phyloP scores from a whole-genome alignment of 2,329 filamentous ascomycete species.

The Penicillium sp. region DNA sequence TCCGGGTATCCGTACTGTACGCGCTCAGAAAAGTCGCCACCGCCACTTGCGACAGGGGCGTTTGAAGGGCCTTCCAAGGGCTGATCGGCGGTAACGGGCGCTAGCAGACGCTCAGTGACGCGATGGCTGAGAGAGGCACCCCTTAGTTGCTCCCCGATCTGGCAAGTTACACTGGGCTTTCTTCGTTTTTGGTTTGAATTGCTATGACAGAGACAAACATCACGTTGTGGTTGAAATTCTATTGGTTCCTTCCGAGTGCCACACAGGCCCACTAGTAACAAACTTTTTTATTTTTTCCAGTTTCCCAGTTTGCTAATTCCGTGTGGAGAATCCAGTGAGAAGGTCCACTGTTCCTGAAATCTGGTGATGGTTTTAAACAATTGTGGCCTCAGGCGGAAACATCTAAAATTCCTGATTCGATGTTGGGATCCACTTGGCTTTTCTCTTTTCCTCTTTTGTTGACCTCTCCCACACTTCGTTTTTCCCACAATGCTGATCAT shows the following conservation, averaged over 20 bases:
- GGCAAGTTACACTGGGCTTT: not conserved
- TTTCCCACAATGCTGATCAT: not conserved
- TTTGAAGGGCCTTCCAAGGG: not conserved
- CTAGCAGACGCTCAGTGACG: not conserved
- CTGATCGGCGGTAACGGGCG: not conserved
- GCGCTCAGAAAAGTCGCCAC: slow-evolving; percentile 10
- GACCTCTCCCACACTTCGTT: not conserved
- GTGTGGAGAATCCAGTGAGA: not conserved
- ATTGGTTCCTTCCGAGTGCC: not conserved
- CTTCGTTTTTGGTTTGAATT: not conserved
- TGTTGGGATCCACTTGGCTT: not conserved
- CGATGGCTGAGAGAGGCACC: not conserved
- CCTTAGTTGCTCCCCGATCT: not conserved
- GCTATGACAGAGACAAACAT: not conserved
- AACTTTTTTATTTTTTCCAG: not conserved
- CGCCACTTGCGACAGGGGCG: slow-evolving; percentile 10
- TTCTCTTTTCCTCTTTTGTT: not conserved
- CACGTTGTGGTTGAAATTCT: not conserved
- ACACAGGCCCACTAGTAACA: not conserved
- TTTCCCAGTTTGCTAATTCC: not conserved
- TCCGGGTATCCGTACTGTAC: slow-evolving; percentile 2
- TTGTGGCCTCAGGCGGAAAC: not conserved
- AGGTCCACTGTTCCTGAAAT: not conserved
- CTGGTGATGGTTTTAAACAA: not conserved
- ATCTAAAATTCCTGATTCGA: not conserved